Base-by-base conservation (phyloP, 768 basidiomycete genomes). In the Dioszegia hungarica region DNA sequence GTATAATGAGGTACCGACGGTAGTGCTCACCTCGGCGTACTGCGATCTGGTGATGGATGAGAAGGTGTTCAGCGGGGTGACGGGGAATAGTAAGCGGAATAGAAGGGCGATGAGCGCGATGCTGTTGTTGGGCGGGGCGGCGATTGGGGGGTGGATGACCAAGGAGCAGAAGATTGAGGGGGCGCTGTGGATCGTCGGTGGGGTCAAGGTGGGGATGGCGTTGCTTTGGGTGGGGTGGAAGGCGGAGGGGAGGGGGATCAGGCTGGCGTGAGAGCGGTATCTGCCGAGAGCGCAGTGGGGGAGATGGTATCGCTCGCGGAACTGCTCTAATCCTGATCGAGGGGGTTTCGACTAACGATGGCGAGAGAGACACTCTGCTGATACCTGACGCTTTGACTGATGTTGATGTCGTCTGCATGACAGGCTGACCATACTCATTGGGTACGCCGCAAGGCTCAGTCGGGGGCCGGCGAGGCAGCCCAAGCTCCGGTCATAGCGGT, bases 1-100 rank as follows among this genome's bases (percentile, higher is more conserved):
- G 5, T 61, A 57, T 44, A 29, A 29, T 14, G 60, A 61, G 31
- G 5, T 61, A 43, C 60, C 60, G 1, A 53, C 43, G 2, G 56
- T 61, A 14, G 60, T 61, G 5, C 31, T 61, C 20, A 61, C 60
- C 8, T 57, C 60, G 17, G 56, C 41, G 12, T 57, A 53, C 41
- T 61, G 60, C 24, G 60, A 61, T 57, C 43, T 61, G 4, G 56
- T 34, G 4, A 57, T 57, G 60, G 60, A 61, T 25, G 41, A 52
- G 44, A 40, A 56, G 51, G 29, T 57, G 37, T 61, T 61, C 33
- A 24, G 11, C 19, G 55, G 56, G 5, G 11, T 57, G 3, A 24
- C 38, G n/a, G 56, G 40, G 56, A 61, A 61, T 47, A 28, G 36
- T 17, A 61, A 61, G 50, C 20, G 60, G 44, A 61, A 61, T 48